Percentiles rank a stretch among this genome's conserved stretches.
These are phyloP conservation scores for Plenodomus tracheiphilus DNA, from an alignment of 2,329 filamentous ascomycete species.

Conservation along the genomic window DNA sequence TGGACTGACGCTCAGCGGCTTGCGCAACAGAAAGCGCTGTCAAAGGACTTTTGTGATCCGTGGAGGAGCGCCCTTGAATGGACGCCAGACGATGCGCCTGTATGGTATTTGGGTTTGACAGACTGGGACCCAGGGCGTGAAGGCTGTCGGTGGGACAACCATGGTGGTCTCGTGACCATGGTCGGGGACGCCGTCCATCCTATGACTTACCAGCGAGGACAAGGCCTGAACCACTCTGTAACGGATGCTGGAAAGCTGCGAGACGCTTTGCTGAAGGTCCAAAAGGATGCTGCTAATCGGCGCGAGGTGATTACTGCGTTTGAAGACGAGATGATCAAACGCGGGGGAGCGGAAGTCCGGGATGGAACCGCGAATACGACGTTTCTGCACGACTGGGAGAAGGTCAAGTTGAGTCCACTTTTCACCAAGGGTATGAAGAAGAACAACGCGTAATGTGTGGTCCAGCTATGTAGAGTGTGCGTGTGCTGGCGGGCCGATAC, in stretches of 20 bases:
- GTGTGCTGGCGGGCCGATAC: too few species aligned
- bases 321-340: conserved; percentile 51
- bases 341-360: conserved; percentile 39
- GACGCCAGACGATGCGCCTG: conserved; percentile 35
- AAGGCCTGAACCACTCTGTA: conserved; percentile 55
- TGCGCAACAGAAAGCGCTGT: conserved; percentile 46
- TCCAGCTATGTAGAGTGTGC: too few species aligned
- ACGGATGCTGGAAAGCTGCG: conserved; percentile 49
- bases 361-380: conserved; percentile 38
- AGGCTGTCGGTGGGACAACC: conserved; percentile 39
- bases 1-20: conserved; percentile 45
- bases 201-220: conserved; percentile 52
- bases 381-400: conserved; percentile 44
- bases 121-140: conserved; percentile 41
- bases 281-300: conserved; percentile 18
- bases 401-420: conserved; percentile 37
- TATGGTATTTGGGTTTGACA: conserved; percentile 42
- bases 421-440: conserved; percentile 40
- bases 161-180: conserved; percentile 41
- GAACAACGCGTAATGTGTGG: conserved; percentile 8
- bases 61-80: conserved; percentile 47
- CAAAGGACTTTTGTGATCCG: conserved; percentile 48
- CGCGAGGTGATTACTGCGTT: conserved; percentile 43
- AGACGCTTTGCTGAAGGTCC: conserved; percentile 32
- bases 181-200: conserved; percentile 48